Conservation (phyloP, 106 monocot species). For the Phalaenopsis equestris region DNA sequence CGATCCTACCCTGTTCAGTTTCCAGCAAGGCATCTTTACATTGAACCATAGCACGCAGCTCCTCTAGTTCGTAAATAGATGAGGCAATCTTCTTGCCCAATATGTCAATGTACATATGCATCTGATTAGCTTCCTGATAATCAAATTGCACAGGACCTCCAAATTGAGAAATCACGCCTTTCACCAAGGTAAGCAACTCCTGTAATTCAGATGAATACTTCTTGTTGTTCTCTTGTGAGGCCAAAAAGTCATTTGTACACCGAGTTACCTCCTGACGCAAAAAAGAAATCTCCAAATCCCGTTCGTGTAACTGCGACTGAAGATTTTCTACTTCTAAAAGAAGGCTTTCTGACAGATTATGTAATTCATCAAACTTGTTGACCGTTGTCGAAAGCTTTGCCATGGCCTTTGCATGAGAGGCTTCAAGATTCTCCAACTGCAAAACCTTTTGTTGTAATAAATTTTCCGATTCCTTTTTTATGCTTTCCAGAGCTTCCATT, state of each 20-base stretch:
- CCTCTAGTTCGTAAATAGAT: conserved; percentile 51
- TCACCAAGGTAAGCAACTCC: conserved; percentile 43
- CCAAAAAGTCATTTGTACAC: conserved; percentile 65
- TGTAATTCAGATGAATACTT: conserved; percentile 38
- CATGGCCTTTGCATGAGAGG: conserved; percentile 49
- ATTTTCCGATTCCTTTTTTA: conserved; percentile 43
- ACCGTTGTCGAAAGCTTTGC: conserved; percentile 83
- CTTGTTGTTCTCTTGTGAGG: conserved; percentile 65
- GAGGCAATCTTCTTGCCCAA: conserved; percentile 42
- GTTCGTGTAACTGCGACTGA: conserved; percentile 61
- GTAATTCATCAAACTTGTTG: conserved; percentile 92
- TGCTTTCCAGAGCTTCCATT: conserved; percentile 58
- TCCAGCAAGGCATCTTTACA: conserved; percentile 72
- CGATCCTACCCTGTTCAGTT: conserved; percentile 51
- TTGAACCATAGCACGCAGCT: conserved; percentile 35
- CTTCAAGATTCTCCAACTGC: conserved; percentile 56
- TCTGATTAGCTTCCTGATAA: conserved; percentile 35
- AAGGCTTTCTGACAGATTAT: conserved; percentile 79
- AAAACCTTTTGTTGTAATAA: conserved; percentile 40
- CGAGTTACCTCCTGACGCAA: conserved; percentile 87
- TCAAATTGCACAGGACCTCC: conserved; percentile 29
- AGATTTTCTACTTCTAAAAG: conserved; percentile 84
- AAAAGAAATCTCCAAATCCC: conserved; percentile 88
- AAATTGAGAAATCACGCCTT: conserved; percentile 37
- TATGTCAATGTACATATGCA: conserved; percentile 30